phyloP scores from a whole-genome alignment of 2,329 filamentous ascomycete genomes.

The Pyricularia sp. region DNA sequence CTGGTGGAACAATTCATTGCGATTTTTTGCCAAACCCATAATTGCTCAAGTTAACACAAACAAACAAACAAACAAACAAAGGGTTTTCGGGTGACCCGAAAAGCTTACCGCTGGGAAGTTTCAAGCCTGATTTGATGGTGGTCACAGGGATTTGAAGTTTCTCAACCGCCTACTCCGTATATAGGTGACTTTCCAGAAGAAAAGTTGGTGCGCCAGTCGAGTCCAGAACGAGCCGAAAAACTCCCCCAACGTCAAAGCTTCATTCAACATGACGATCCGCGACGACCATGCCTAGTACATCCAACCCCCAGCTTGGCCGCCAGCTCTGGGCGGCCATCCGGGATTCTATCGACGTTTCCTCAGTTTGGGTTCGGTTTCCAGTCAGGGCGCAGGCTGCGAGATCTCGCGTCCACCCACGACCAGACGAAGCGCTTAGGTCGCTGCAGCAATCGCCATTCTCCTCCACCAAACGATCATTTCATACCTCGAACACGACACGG shows the following conservation, averaged over 20 bases:
- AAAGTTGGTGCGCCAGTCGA: not conserved
- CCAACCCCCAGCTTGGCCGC: constrained; percentile 24
- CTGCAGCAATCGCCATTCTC: not conserved
- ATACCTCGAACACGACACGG: constrained; percentile 2
- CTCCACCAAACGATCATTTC: constrained; percentile 8
- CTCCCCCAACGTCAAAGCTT: not conserved
- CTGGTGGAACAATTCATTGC: not conserved
- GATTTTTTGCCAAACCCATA: not conserved
- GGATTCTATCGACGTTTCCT: constrained; percentile 14
- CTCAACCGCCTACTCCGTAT: not conserved
- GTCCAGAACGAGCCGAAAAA: not conserved
- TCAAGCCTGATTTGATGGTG: not conserved
- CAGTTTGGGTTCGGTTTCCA: not conserved
- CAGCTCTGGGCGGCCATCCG: constrained; percentile 22
- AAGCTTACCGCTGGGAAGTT: not conserved
- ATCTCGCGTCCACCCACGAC: not conserved
- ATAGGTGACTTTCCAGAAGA: not conserved
- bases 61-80: not conserved
- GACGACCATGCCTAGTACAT: constrained; percentile 20
- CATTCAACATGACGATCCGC: constrained; percentile 5
- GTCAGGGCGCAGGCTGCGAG: not conserved
- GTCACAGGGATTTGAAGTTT: not conserved
- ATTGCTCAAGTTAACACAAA: not conserved
- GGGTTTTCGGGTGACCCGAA: not conserved
- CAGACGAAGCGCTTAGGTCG: not conserved